Evolutionary conservation across 2,329 filamentous ascomycete species (phyloP).

Genomic region (Fusarium brevicatenulatum): DNA sequence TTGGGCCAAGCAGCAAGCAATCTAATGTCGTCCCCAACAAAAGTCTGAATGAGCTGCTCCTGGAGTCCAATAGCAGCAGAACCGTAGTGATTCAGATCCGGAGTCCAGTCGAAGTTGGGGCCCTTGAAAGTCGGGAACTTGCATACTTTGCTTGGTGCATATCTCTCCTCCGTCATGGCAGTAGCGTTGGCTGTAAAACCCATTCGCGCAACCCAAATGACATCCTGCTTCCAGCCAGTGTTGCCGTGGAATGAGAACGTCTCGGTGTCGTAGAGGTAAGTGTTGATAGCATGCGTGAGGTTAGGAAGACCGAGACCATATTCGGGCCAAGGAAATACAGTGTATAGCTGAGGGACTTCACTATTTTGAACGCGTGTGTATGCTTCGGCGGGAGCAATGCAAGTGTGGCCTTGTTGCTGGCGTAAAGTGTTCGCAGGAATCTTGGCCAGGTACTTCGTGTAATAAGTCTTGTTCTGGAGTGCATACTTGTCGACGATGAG

Average conservation of each 20-base stretch:
- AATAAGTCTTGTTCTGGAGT: slow-evolving; percentile 8
- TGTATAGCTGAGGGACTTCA: slow-evolving; percentile 5
- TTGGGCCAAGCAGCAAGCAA: slow-evolving; percentile 10
- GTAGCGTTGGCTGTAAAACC: not conserved
- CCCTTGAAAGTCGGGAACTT: slow-evolving; percentile 14
- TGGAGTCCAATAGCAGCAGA: slow-evolving; percentile 10
- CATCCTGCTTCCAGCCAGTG: slow-evolving; percentile 13
- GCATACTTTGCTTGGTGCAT: not conserved
- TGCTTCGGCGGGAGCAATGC: slow-evolving; percentile 1
- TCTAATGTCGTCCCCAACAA: not conserved
- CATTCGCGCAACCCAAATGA: slow-evolving; percentile 13
- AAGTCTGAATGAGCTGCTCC: slow-evolving; percentile 14
- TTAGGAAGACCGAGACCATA: slow-evolving; percentile 6
- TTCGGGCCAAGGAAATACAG: slow-evolving; percentile 1
- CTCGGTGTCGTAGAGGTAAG: slow-evolving; percentile 1
- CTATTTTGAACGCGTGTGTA: slow-evolving; percentile 15
- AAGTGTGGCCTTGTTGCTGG: slow-evolving; percentile 4
- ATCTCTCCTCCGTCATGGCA: not conserved
- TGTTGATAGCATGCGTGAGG: slow-evolving; percentile 6
- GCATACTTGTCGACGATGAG: not conserved
- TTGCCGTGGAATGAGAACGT: not conserved
- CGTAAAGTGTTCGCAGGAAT: not conserved
- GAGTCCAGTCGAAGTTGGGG: slow-evolving; percentile 6
- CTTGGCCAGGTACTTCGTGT: not conserved
- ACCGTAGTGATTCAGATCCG: slow-evolving; percentile 1